Conservation (phyloP, 371 early-diverging fungal genomes). For the Conidiobolus incongruus region DNA sequence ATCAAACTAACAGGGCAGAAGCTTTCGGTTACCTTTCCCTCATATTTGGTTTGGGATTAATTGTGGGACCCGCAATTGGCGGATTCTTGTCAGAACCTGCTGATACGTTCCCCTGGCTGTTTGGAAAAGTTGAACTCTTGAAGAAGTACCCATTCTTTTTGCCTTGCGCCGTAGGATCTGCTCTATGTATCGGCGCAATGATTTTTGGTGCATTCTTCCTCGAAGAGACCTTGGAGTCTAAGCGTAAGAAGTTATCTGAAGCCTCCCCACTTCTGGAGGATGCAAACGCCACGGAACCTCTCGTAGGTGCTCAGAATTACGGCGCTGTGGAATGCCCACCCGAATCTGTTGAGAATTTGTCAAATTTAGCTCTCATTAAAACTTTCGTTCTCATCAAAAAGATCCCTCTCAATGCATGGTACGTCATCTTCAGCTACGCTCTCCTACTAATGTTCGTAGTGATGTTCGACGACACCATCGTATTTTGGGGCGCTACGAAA, state of each 20-base stretch:
- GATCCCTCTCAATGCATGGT: not conserved
- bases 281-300: not conserved
- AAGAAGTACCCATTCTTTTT: conserved; percentile 52
- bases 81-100: conserved; percentile 60
- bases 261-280: not conserved
- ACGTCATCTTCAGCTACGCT: not conserved
- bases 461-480: not conserved
- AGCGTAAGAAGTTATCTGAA: not conserved
- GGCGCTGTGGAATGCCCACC: not conserved
- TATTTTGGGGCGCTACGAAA: conserved; percentile 1
- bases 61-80: conserved; percentile 49
- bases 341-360: no score
- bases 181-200: conserved; percentile 31
- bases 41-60: conserved; percentile 4
- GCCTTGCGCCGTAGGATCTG: conserved; percentile 51
- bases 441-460: not conserved
- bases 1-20: conserved; percentile 33
- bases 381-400: no score
- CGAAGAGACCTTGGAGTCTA: conserved; percentile 30
- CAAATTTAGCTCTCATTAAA: no score
- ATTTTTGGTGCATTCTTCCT: conserved; percentile 37
- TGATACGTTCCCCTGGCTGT: conserved; percentile 30
- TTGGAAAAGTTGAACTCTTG: conserved; percentile 37
- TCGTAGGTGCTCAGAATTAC: not conserved
- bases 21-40: conserved; percentile 3